Conservation (phyloP, 169 alveolate species). For the Plasmodium fragile region DNA sequence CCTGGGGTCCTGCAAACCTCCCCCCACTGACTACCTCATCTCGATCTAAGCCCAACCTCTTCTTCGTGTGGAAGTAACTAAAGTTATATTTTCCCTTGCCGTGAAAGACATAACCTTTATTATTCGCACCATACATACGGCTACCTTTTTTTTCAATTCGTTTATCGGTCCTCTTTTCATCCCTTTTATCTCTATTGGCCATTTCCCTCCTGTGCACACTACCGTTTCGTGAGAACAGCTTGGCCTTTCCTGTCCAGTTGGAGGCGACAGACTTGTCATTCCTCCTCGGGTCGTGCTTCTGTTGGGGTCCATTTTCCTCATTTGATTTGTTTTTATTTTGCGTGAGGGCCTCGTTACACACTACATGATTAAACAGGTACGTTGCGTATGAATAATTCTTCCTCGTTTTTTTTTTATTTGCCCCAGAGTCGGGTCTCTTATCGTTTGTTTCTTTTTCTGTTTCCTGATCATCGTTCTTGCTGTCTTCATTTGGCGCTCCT, state of each 20-base stretch:
- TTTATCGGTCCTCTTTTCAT: background rate
- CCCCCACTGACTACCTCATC: background rate
- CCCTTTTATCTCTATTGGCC: background rate
- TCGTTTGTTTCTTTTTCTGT: background rate
- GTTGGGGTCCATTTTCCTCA: background rate
- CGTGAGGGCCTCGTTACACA: constrained; percentile 4
- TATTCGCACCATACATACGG: background rate
- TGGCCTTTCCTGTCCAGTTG: background rate
- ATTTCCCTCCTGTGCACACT: background rate
- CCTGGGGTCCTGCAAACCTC: background rate
- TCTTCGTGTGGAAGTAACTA: constrained; percentile 52
- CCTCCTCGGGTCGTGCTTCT: background rate
- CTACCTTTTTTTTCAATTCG: background rate
- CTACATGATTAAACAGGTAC: constrained; percentile 41
- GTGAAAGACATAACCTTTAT: background rate
- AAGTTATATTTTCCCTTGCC: constrained; percentile 40
- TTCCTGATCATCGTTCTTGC: background rate
- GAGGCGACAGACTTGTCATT: background rate
- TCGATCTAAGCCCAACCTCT: background rate
- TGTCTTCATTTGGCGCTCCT: background rate
- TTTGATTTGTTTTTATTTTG: background rate
- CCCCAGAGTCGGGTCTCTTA: background rate
- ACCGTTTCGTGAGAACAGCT: background rate
- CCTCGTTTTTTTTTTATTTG: constrained; percentile 23
- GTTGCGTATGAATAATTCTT: constrained; percentile 32